A percentile compares a stretch with the other conserved stretches of the same genome.
These are phyloP conservation scores for Ceratobasidium theobromae DNA, from an alignment of 1,284 basidiomycete genomes.

Conservation along the genomic window DNA sequence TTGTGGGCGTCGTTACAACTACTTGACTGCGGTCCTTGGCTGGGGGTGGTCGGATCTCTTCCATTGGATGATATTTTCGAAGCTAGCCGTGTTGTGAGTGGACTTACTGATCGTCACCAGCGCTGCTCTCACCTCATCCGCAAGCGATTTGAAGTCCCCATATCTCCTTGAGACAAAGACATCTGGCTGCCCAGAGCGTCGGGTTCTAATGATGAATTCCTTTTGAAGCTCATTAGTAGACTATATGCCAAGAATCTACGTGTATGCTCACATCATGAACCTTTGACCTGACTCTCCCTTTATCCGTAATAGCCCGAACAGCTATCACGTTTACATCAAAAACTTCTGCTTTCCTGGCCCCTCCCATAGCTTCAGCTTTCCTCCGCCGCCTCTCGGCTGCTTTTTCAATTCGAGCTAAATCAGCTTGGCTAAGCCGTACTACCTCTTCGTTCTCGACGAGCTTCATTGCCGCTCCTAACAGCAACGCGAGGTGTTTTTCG, in stretches of 20 bases:
- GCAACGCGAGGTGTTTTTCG: slow-evolving; percentile 80
- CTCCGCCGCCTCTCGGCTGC: slow-evolving; percentile 59
- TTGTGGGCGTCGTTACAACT: slow-evolving; percentile 32
- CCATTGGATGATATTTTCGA: slow-evolving; percentile 78
- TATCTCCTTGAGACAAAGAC: slow-evolving; percentile 90
- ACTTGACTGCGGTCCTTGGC: slow-evolving; percentile 69
- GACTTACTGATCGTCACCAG: background rate
- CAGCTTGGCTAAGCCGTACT: slow-evolving; percentile 79
- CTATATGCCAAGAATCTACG: slow-evolving; percentile 33
- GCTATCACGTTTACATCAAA: slow-evolving; percentile 91
- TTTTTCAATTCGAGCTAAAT: slow-evolving; percentile 73
- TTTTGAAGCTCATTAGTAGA: slow-evolving; percentile 42
- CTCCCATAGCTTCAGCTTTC: slow-evolving; percentile 48
- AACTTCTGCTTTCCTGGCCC: slow-evolving; percentile 50
- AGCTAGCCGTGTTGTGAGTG: slow-evolving; percentile 53
- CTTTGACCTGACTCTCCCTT: slow-evolving; percentile 78
- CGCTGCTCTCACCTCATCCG: slow-evolving; percentile 64
- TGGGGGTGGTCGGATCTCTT: slow-evolving; percentile 76
- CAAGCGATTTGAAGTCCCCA: slow-evolving; percentile 89
- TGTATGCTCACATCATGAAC: slow-evolving; percentile 69
- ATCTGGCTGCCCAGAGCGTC: slow-evolving; percentile 68
- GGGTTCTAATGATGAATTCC: slow-evolving; percentile 95
- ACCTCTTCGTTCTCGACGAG: slow-evolving; percentile 81
- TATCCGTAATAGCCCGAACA: slow-evolving; percentile 77
- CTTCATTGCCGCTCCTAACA: slow-evolving; percentile 80